Conservation (phyloP, 2,329 filamentous ascomycete genomes). For the Fusarium guadeloupense region DNA sequence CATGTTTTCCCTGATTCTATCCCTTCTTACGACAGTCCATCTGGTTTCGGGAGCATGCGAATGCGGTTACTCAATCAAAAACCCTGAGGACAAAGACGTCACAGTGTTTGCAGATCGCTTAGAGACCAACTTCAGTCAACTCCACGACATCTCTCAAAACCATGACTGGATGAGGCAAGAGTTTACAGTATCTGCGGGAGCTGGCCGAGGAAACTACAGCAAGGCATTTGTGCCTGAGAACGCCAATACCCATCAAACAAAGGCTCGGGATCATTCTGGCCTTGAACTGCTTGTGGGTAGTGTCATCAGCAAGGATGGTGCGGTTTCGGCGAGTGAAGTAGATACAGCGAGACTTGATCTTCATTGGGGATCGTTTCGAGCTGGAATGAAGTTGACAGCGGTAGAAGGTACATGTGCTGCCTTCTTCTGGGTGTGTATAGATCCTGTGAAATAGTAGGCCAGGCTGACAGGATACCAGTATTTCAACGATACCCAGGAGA, state of each 20-base stretch:
- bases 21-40: constrained; percentile 22
- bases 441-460: neutral
- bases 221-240: constrained; percentile 69
- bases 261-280: constrained; percentile 47
- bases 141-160: constrained; percentile 58
- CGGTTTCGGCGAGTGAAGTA: constrained; percentile 71
- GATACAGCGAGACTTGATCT: constrained; percentile 69
- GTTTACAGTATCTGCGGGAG: constrained; percentile 70
- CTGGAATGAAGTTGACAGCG: constrained; percentile 70
- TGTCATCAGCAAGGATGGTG: constrained; percentile 53
- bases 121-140: constrained; percentile 75
- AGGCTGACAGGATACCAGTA: constrained; percentile 60
- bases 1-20: constrained; percentile 16
- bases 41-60: constrained; percentile 64
- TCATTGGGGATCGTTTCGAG: constrained; percentile 75
- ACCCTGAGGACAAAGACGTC: constrained; percentile 50
- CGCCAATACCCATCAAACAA: constrained; percentile 55
- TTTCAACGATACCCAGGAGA: constrained; percentile 80
- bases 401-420: constrained; percentile 76
- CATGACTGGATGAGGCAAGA: constrained; percentile 72
- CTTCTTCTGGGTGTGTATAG: constrained; percentile 76
- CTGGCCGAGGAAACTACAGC: constrained; percentile 70
- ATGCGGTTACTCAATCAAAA: constrained; percentile 73
- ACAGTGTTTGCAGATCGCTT: constrained; percentile 73
- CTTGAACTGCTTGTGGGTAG: constrained; percentile 66